Evolutionary conservation across 192 early-diverging fungal species (phyloP).

Genomic region (Backusella tuberculispora): DNA sequence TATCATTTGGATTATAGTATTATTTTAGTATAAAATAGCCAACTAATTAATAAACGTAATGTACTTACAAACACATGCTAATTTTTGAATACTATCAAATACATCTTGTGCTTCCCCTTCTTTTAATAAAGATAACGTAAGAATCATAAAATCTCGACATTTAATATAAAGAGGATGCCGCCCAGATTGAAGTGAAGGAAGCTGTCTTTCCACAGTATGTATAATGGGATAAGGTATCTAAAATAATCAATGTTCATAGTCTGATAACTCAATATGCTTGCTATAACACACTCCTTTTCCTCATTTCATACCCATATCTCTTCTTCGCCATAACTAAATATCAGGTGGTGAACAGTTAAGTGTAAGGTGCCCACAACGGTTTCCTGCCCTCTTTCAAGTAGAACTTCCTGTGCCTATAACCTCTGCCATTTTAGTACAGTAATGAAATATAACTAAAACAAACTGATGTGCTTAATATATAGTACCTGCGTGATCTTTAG

Average conservation of each 20-base stretch:
- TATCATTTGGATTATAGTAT: background rate
- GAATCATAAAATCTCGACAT: constrained; percentile 82
- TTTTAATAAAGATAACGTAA: constrained; percentile 67
- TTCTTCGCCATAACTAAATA: constrained; percentile 57
- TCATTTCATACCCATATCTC: constrained; percentile 68
- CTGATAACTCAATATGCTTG: too few relatives aligned
- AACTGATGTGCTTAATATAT: background rate
- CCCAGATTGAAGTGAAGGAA: constrained; percentile 45
- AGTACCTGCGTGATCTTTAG: constrained; percentile 39
- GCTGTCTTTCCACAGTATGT: constrained; percentile 77
- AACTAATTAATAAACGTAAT: background rate
- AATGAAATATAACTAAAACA: background rate
- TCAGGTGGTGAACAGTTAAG: constrained; percentile 76
- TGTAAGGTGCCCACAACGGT: constrained; percentile 62
- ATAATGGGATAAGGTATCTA: constrained; percentile 87
- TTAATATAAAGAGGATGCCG: constrained; percentile 61
- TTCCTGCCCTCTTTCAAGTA: constrained; percentile 46
- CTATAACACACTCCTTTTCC: background rate
- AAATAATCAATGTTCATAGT: background rate
- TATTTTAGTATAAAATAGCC: background rate
- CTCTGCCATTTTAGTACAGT: background rate
- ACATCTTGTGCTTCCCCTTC: constrained; percentile 76
- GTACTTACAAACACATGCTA: constrained; percentile 76
- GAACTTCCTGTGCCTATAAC: constrained; percentile 45
- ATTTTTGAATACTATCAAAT: constrained; percentile 76